A percentile compares a stretch with the other conserved stretches of the same genome.
phyloP scores from a whole-genome alignment of 2,329 filamentous ascomycete species.

The Colletotrichum horii region DNA sequence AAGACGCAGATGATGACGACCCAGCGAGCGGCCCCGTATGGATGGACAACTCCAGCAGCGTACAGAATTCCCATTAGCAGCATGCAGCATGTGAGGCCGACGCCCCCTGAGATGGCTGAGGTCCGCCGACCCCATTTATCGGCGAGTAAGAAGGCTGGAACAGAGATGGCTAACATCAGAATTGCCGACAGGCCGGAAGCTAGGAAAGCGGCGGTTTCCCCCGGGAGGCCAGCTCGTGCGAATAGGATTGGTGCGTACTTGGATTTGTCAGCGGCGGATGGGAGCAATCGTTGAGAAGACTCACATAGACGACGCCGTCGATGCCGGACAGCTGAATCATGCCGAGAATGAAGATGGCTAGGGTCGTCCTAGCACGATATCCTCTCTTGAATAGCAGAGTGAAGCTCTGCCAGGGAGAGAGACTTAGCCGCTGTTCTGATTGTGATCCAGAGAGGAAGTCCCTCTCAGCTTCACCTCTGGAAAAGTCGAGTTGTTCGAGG shows the following conservation, averaged over 20 bases:
- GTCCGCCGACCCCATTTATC: slow-evolving; percentile 63
- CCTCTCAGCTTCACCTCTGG: slow-evolving; percentile 50
- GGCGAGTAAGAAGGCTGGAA: slow-evolving; percentile 60
- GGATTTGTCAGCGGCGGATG: neutral
- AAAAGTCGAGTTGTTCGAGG: slow-evolving; percentile 47
- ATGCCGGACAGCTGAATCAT: slow-evolving; percentile 68
- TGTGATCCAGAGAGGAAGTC: slow-evolving; percentile 40
- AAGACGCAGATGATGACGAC: slow-evolving; percentile 56
- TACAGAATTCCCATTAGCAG: slow-evolving; percentile 59
- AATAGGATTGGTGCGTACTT: slow-evolving; percentile 68
- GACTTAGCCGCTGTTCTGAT: slow-evolving; percentile 30
- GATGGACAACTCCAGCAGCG: slow-evolving; percentile 47
- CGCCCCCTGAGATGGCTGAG: slow-evolving; percentile 58
- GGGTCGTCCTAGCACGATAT: slow-evolving; percentile 50
- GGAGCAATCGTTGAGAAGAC: slow-evolving; percentile 23
- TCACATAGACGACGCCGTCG: slow-evolving; percentile 65
- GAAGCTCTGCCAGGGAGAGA: slow-evolving; percentile 36
- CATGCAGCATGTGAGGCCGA: slow-evolving; percentile 54
- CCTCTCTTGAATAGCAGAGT: slow-evolving; percentile 39
- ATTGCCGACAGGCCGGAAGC: slow-evolving; percentile 66
- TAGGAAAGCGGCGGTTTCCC: slow-evolving; percentile 59
- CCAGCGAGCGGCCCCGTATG: slow-evolving; percentile 48
- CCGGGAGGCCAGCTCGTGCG: slow-evolving; percentile 61
- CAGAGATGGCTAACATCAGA: slow-evolving; percentile 60
- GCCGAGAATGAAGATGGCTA: slow-evolving; percentile 62